phyloP scores from a whole-genome alignment of 495 filamentous ascomycete species.

The Penicillium diatomitis region DNA sequence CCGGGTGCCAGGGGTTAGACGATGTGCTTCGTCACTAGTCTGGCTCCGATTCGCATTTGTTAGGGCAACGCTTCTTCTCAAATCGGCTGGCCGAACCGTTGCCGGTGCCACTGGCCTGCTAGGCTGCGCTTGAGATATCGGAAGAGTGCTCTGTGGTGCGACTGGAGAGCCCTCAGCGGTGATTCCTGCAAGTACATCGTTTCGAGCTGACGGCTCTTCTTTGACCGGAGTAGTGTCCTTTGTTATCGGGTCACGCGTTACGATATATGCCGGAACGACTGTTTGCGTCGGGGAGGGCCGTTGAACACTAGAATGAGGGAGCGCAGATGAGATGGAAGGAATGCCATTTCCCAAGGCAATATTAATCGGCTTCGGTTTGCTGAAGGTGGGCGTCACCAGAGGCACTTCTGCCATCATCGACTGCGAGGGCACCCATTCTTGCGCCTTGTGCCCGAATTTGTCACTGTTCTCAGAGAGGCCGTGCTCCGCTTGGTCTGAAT shows the following conservation, averaged over 20 bases:
- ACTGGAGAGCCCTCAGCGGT: neutral
- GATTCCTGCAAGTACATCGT: neutral
- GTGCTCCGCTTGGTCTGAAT: neutral
- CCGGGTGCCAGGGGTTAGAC: neutral
- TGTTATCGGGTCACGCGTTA: too few relatives aligned
- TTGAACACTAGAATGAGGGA: neutral
- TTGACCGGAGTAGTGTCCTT: too few relatives aligned
- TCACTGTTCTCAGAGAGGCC: constrained; percentile 7
- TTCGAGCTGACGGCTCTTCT: too few relatives aligned
- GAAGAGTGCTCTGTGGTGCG: neutral
- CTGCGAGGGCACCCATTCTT: neutral
- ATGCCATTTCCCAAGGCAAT: neutral
- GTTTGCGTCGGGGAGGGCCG: neutral
- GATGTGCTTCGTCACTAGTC: neutral
- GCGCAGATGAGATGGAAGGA: too few relatives aligned
- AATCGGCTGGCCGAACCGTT: neutral
- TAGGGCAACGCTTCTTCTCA: constrained; percentile 3
- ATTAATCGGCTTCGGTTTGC: neutral
- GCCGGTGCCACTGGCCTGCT: neutral
- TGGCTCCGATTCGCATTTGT: constrained; percentile 3
- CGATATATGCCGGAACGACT: too few relatives aligned
- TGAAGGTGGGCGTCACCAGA: neutral
- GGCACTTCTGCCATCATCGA: neutral
- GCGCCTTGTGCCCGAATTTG: neutral
- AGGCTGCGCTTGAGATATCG: neutral